Evolutionary conservation across 2,329 filamentous ascomycete species (phyloP).

Genomic region (Pestalotiopsis sp.): DNA sequence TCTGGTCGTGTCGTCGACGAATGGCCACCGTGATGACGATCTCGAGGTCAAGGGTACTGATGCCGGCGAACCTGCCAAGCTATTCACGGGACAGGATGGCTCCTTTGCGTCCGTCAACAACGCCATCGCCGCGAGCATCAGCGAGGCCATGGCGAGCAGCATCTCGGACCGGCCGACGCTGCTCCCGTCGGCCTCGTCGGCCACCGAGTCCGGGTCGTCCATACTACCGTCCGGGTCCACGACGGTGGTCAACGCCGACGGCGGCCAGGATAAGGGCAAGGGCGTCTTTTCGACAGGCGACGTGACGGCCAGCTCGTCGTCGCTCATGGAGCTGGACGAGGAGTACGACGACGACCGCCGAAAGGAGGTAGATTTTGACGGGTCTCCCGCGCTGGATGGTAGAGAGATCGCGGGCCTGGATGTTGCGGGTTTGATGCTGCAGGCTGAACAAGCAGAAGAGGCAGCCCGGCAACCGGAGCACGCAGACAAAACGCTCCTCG

Average conservation of each 20-base stretch:
- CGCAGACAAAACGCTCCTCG: not conserved
- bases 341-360: not conserved
- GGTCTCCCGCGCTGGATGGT: not conserved
- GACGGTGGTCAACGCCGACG: not conserved
- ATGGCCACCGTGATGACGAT: not conserved
- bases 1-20: not conserved
- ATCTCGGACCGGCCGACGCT: constrained; percentile 21
- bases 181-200: not conserved
- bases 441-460: not conserved
- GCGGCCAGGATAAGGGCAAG: not conserved
- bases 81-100: constrained; percentile 1
- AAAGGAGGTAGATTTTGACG: not conserved
- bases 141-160: constrained; percentile 32
- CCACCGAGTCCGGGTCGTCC: not conserved
- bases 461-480: too few species aligned
- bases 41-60: constrained; percentile 9
- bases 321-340: not conserved
- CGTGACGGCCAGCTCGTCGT: not conserved
- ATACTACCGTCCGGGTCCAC: not conserved
- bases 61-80: not conserved
- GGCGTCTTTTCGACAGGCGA: not conserved
- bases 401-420: not conserved
- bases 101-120: constrained; percentile 22
- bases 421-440: not conserved
- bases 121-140: constrained; percentile 29